phyloP scores from a whole-genome alignment of 495 filamentous ascomycete genomes.

The Choiromyces venosus region DNA sequence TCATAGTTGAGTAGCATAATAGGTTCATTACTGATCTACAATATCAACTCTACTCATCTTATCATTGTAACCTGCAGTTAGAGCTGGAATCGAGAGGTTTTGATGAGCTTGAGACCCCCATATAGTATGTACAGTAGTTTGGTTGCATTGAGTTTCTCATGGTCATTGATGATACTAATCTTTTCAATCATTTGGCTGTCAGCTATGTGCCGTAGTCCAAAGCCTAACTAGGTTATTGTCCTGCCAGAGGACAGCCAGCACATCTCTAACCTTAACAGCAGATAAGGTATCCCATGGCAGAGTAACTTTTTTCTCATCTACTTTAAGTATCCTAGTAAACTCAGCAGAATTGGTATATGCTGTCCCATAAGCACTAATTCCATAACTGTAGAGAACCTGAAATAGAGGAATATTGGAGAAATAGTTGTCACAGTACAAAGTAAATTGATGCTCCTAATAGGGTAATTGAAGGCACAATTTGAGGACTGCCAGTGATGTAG shows the following conservation, averaged over 20 bases:
- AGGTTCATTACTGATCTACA: slow-evolving; percentile 27
- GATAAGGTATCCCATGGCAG: no score
- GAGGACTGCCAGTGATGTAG: slow-evolving; percentile 3
- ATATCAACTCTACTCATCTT: slow-evolving; percentile 40
- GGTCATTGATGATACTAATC: no score
- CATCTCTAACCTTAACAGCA: no score
- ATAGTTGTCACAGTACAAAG: no score
- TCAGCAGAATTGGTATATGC: background rate
- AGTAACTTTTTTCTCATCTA: no score
- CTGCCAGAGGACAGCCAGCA: slow-evolving; percentile 3
- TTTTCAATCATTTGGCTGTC: no score
- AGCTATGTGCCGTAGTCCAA: slow-evolving; percentile 7
- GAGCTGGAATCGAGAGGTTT: no score
- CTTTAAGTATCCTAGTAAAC: background rate
- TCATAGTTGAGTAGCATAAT: slow-evolving; percentile 28
- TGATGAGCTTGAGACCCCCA: no score
- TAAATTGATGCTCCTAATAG: background rate
- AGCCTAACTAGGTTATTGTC: slow-evolving; percentile 6
- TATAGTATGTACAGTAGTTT: no score
- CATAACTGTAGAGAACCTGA: background rate
- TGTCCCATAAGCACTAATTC: background rate
- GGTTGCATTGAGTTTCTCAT: no score
- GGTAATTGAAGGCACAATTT: no score
- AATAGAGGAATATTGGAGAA: slow-evolving; percentile 7
- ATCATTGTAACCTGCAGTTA: no score